Base-by-base conservation (phyloP, 1,284 basidiomycete species). In the Farysia itapuensis region DNA sequence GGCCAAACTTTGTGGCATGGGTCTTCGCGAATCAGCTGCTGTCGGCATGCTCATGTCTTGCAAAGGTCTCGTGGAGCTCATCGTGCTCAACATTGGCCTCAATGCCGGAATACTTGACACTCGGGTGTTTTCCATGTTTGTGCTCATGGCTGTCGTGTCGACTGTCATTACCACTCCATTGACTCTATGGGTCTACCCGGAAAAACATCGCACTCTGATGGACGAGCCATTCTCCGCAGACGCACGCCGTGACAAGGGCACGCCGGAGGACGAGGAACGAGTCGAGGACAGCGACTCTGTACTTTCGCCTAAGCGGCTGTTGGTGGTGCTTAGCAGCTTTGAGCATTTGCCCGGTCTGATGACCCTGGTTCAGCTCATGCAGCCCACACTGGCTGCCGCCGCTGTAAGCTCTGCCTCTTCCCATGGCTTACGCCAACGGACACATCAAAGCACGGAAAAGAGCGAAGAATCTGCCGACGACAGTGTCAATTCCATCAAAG, bases 21-120 rank as follows among this genome's bases (percentile, higher is more conserved):
- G 81, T 37, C 80, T 81, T 78, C 82, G 92, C 40, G 91, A 94
- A 77, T 82, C 86, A 9, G 85, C 85, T 16, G 90, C 91, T 1
- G 86, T 94, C 44, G 92, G 92, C 5, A 84, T 87, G 40, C 79
- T 96, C 45, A 94, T 96, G 91, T 86, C 85, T 73, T 95, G 90
- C 80, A 95, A 95, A 79, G 90, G 90, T 85, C 88, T 60, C 9
- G 69, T 74, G 23, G 72, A 74, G 56, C 83, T 94, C 35, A 93
- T 95, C 60, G 92, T 94, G 9, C 84, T 95, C 71, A 95, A 96
- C 73, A 86, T 95, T 63, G 92, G 91, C 54, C 81, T 90, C 2
- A 75, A 82, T 50, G 91, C 82, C 72, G 86, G 86, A 0, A 89
- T 90, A 57, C 81, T 98, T 40, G 85, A 88, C 25, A 81, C 77